Percentiles rank a stretch among this genome's conserved stretches.
Conservation (phyloP, 225 moss, liverwort and hornwort genomes). For the Polytrichum formosum region DNA sequence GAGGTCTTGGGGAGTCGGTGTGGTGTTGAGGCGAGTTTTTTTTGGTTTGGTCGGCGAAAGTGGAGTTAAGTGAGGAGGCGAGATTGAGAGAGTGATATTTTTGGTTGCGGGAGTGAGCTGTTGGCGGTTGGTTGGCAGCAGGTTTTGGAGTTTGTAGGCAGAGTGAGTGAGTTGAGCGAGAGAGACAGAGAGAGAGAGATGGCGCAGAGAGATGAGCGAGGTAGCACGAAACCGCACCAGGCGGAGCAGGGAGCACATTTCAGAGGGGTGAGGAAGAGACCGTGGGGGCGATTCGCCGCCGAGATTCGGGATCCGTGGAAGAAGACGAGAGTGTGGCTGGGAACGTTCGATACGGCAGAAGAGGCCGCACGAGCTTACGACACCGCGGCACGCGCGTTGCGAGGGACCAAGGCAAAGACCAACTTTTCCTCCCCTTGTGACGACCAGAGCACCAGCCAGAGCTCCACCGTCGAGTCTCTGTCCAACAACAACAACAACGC, state of each 20-base stretch:
- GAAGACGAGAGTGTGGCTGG: slow-evolving; percentile 94
- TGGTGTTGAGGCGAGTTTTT: too few species aligned
- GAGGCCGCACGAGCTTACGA: slow-evolving; percentile 91
- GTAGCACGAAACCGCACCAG: slow-evolving; percentile 50
- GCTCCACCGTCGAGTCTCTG: slow-evolving; percentile 88
- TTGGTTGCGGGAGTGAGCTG: too few species aligned
- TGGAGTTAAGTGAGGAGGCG: too few species aligned
- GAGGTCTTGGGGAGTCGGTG: too few species aligned
- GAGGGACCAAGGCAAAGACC: slow-evolving; percentile 90
- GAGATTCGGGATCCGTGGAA: slow-evolving; percentile 99
- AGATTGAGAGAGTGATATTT: too few species aligned
- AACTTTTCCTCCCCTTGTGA: slow-evolving; percentile 81
- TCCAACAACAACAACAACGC: slow-evolving; percentile 46
- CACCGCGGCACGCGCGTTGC: slow-evolving; percentile 70
- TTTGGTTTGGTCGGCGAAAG: too few species aligned
- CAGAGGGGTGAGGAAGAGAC: slow-evolving; percentile 87
- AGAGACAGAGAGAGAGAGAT: slow-evolving; percentile 23
- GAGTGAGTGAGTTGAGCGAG: too few species aligned
- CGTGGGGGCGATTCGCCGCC: slow-evolving; percentile 95
- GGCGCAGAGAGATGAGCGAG: slow-evolving; percentile 65
- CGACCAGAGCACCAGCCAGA: slow-evolving; percentile 93
- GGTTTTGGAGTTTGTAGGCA: too few species aligned
- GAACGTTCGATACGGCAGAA: slow-evolving; percentile 89
- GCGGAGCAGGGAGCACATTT: slow-evolving; percentile 85
- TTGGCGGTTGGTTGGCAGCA: too few species aligned